Base-by-base conservation (phyloP, 2,329 filamentous ascomycete genomes). In the Aspergillus hortae region DNA sequence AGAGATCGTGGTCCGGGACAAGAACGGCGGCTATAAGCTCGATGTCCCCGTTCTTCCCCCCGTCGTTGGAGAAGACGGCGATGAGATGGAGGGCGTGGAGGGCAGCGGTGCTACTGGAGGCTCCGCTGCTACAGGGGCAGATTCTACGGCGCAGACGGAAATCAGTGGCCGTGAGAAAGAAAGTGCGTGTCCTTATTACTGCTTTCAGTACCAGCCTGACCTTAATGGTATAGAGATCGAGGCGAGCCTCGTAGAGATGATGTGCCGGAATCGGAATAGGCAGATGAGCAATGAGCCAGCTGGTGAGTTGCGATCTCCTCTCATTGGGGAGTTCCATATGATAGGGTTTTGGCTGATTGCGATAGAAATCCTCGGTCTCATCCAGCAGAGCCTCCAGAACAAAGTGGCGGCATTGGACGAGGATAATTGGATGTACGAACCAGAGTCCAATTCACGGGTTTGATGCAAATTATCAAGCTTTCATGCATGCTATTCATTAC, bases 341-440 rank as follows among this genome's bases (percentile, higher is more conserved):
- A 25, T 38, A 10, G 19, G 21, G 55, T 23, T 43, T 44, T 17
- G 17, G 27, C 52, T 62, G 40, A 60, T 40, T 45, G 33, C 40
- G 6, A 21, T 41, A 85, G 88, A 91, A 69, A 78, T 92, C 3
- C 76, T 90, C 23, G 84, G 87, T 57, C 80, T 84, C 19, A 81
- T 91, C 44, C 82, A 83, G 57, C 81, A 84, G 32, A 91, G 86
- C 67, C 74, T 95, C 49, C 79, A 83, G 59, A 83, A 83, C 53
- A 90, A 90, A 67, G 87, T 91, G 2, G 81, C 83, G 14, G 84
- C 86, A 12, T 73, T 95, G 46, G 81, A 88, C 19, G 88, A 94
- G 46, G 91, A 96, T 64, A 88, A 86, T 62, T 96, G 91, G 91
- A 95, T 95, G 86, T 95, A 88, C 71, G 89, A 92, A 68, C 77